Evolutionary conservation across 768 basidiomycete species (phyloP).

Genomic region (Mycena epipterygia): DNA sequence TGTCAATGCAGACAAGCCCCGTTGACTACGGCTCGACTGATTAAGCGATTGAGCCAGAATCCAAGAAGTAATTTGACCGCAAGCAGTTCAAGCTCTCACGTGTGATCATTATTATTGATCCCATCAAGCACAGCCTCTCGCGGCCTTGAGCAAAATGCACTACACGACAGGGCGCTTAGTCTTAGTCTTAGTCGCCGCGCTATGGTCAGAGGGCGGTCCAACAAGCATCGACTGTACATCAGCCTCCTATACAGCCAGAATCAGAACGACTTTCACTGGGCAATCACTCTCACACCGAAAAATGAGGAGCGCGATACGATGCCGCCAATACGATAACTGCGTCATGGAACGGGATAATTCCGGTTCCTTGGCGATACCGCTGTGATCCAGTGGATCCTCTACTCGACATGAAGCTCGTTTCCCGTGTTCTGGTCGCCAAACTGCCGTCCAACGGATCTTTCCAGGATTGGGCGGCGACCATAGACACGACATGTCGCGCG

Average conservation of each 20-base stretch:
- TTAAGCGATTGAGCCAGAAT: too few species aligned
- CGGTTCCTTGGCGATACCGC: conserved; percentile 23
- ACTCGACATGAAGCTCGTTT: conserved; percentile 22
- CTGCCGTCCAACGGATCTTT: conserved; percentile 5
- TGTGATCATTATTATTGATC: too few species aligned
- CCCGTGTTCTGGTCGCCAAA: conserved; percentile 21
- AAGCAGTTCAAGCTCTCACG: too few species aligned
- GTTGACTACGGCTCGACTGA: too few species aligned
- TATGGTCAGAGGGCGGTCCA: neutral
- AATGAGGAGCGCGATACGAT: conserved; percentile 19
- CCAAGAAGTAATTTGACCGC: too few species aligned
- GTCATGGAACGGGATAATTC: neutral
- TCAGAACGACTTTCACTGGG: conserved; percentile 3
- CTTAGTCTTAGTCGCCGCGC: too few species aligned
- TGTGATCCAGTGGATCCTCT: conserved; percentile 19
- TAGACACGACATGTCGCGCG: conserved; percentile 19
- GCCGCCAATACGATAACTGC: conserved; percentile 24
- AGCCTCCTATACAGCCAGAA: conserved; percentile 2
- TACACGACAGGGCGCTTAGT: too few species aligned
- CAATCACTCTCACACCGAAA: neutral
- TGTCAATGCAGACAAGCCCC: too few species aligned
- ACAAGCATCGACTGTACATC: conserved; percentile 1
- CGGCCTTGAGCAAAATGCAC: too few species aligned
- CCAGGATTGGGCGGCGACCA: conserved; percentile 15
- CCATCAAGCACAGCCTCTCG: too few species aligned